A percentile compares a stretch with the other conserved stretches of the same genome.
These are phyloP conservation scores for Hibiscus syriacus DNA, from an alignment of 345 rosid genomes.

Conservation along the genomic window DNA sequence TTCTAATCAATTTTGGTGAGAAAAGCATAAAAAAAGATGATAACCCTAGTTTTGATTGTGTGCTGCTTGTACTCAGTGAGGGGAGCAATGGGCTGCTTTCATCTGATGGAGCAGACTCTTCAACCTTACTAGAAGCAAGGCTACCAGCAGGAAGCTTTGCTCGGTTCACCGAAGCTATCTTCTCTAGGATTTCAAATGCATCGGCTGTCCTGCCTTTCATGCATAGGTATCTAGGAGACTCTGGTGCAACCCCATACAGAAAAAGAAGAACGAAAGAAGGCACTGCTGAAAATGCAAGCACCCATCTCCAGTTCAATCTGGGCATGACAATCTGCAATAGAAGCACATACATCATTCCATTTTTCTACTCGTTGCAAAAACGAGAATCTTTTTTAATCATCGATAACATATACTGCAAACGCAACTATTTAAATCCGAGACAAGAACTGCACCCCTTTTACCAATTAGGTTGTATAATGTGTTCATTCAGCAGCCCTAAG, in stretches of 20 bases:
- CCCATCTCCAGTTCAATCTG: constrained; percentile 61
- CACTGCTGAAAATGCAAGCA: constrained; percentile 47
- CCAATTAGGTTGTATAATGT: no score
- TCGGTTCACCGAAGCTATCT: constrained; percentile 30
- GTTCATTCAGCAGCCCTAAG: no score
- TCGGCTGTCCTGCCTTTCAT: constrained; percentile 32
- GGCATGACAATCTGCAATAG: constrained; percentile 37
- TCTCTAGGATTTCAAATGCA: constrained; percentile 38
- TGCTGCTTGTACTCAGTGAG: background rate
- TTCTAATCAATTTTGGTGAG: constrained; percentile 32
- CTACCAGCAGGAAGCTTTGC: constrained; percentile 41
- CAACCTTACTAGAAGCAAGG: constrained; percentile 31
- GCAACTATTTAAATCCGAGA: no score
- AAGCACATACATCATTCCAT: background rate
- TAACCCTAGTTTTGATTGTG: constrained; percentile 23
- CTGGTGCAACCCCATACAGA: constrained; percentile 33
- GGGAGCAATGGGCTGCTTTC: constrained; percentile 16
- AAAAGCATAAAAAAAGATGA: constrained; percentile 31
- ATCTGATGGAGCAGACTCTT: constrained; percentile 14
- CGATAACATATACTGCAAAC: no score
- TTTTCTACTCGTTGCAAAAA: no score
- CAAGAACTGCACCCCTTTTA: no score
- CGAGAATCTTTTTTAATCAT: no score
- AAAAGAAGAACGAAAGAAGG: constrained; percentile 47
- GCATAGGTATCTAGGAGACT: constrained; percentile 61